Base-by-base conservation (phyloP, 2,329 filamentous ascomycete species). In the Penicillium sp. region DNA sequence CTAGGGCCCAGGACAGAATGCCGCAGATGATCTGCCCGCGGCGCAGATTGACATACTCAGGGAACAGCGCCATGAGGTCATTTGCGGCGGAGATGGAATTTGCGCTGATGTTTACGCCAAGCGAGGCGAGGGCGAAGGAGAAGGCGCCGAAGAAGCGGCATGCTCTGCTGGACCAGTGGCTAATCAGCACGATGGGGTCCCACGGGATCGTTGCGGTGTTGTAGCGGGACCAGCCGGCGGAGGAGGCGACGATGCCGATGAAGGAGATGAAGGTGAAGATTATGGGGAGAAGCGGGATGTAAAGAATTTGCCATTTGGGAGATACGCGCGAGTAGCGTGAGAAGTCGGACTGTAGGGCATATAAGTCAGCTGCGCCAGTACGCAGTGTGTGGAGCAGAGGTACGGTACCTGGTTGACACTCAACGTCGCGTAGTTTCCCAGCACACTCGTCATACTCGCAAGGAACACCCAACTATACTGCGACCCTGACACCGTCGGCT, bases 71-170 rank as follows among this genome's bases (percentile, higher is more conserved):
- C 2, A 83, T 85, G 50, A 88, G 78, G 70, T 88, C 84, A 65
- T 87, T 86, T 46, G 84, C 83, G 1, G 73, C 72, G 7, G 73
- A 76, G 35, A 75, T 64, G 3, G 73, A 84, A 69, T 86, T 87
- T 8, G 85, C 85, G 2, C 84, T 84, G 67, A 86, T 82, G 67
- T 86, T 86, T 44, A 83, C 84, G 45, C 85, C 82, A 7, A 87
- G 74, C 51, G 84, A 82, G 0, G 85, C 85, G 53, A 88, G 74
- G 46, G 83, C 82, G 76, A 85, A 87, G 3, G 79, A 79, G 3
- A 83, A 76, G 0, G 81, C 85, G 9, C 77, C 83, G 66, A 88
- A 84, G 69, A 84, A 84, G 19, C 74, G 75, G 31, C 75, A 77
- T 5, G 76, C 71, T 1, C 77, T 75, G 49, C 75, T 78, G 48